Evolutionary conservation across 2,329 filamentous ascomycete genomes (phyloP), one percentile per base, ranked within the genome.

Genomic region (Aaosphaeria arxii): DNA sequence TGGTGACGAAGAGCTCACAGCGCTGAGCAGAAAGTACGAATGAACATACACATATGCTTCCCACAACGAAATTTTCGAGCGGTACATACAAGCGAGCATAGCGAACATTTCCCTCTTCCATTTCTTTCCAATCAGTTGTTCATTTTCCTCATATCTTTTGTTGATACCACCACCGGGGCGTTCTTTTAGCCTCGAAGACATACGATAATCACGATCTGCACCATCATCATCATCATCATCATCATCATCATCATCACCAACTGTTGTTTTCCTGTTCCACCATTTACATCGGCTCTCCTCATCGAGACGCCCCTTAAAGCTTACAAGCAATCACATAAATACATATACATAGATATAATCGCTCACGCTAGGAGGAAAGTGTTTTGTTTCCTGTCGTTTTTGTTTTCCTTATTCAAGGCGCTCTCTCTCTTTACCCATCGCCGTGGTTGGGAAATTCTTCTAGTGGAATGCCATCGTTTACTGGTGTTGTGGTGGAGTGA

Each of bases 1-100:
- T 46, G 81, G 74, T 46, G 88, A 92, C 55, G 82, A 84, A n/a
- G 87, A 91, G 61, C 90, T 94, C 60, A 54, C 61, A 7, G 57
- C 56, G 50, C 59, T 60, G 45, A 66, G 62, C 43, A 62, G 62
- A 42, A 58, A 59, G 42, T 59, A 54, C 52, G 62, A 69, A 57
- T 67, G 52, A 62, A 43, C 24, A 17, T 40, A 13, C 33, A 11
- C 4, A 13, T 3, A 36, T n/a, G 7, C 39, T 9, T 40, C 24
- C 9, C 39, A 40, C 7, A 36, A 36, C 33, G n/a, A 36, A 9
- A 36, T 36, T n/a, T 17, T 40, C 39, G 9, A 40, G 39, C 29
- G 28, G 17, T 38, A 17, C 53, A 38, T 45, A 48, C 53, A 42
- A 56, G 53, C 50, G 53, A 49, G 47, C 51, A 47, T 49, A 45